Percentiles rank a stretch among this genome's conserved stretches.
Evolutionary conservation across 768 basidiomycete genomes (phyloP).

Genomic region (Lactarius sanguifluus): DNA sequence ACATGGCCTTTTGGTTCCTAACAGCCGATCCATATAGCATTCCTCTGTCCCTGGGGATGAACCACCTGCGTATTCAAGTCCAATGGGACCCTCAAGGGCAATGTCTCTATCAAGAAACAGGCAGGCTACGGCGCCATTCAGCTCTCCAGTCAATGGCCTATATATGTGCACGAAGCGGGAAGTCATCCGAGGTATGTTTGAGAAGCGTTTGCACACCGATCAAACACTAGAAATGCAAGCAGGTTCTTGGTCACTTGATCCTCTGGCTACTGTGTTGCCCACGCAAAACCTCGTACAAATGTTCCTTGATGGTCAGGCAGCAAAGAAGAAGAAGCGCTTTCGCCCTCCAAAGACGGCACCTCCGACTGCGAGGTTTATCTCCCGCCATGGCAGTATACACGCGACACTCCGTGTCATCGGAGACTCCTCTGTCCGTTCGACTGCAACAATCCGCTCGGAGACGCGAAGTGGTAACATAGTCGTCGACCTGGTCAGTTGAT

Average conservation of each 20-base stretch:
- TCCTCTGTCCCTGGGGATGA: not conserved
- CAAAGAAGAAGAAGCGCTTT: not conserved
- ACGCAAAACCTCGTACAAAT: conserved; percentile 14
- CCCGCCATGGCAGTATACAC: conserved; percentile 22
- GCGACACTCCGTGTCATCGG: conserved; percentile 19
- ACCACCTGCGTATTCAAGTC: conserved; percentile 20
- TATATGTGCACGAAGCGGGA: conserved; percentile 12
- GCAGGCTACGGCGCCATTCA: not conserved
- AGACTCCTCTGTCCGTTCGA: conserved; percentile 13
- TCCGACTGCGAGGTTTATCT: conserved; percentile 15
- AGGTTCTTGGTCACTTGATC: conserved; percentile 27
- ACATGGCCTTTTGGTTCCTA: not conserved
- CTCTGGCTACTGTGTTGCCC: conserved; percentile 7
- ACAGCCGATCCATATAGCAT: conserved; percentile 2
- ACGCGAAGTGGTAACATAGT: conserved; percentile 17
- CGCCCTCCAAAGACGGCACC: conserved; percentile 2
- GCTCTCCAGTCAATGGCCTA: conserved; percentile 20
- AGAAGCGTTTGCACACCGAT: too few species aligned
- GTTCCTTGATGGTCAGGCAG: conserved; percentile 10
- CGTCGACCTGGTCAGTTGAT: conserved; percentile 23
- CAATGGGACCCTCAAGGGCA: not conserved
- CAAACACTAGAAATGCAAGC: not conserved
- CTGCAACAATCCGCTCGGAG: conserved; percentile 18
- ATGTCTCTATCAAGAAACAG: not conserved
- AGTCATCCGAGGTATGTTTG: conserved; percentile 20